phyloP scores from a whole-genome alignment of 2,329 filamentous ascomycete species.

The Nannizziopsis arthrosporioides region DNA sequence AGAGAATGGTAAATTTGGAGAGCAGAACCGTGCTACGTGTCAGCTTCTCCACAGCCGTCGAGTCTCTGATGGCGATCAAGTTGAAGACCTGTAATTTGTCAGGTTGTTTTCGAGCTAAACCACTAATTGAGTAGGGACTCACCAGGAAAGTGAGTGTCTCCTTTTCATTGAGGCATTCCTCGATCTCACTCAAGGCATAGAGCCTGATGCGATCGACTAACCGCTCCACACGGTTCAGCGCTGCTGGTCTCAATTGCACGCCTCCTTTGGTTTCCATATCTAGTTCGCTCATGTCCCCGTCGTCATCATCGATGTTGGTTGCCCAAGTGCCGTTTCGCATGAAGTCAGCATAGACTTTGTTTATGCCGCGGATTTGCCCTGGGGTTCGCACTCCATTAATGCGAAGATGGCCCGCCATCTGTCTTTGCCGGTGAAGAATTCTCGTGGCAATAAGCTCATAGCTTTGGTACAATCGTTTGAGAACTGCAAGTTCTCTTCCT shows the following conservation, averaged over 20 bases:
- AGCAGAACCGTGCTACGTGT: constrained; percentile 61
- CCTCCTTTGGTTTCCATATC: constrained; percentile 22
- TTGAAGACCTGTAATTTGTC: constrained; percentile 54
- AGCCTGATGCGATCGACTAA: constrained; percentile 50
- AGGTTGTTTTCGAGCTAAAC: constrained; percentile 3
- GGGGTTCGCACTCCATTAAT: constrained; percentile 10
- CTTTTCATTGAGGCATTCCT: constrained; percentile 56
- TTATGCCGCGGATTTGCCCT: constrained; percentile 3
- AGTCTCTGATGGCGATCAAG: constrained; percentile 63
- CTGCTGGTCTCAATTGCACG: constrained; percentile 35
- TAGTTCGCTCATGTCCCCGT: not conserved
- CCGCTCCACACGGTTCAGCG: constrained; percentile 48
- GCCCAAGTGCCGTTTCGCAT: constrained; percentile 4
- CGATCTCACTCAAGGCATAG: constrained; percentile 52
- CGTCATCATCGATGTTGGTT: constrained; percentile 9
- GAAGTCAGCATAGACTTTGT: not conserved
- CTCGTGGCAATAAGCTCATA: constrained; percentile 52
- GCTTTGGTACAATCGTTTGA: constrained; percentile 51
- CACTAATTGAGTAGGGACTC: constrained; percentile 10
- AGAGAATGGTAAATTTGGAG: constrained; percentile 63
- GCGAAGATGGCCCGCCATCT: constrained; percentile 28
- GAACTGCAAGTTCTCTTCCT: constrained; percentile 48
- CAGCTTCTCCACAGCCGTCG: constrained; percentile 57
- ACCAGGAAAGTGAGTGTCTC: constrained; percentile 58
- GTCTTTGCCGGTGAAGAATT: constrained; percentile 43